Evolutionary conservation across 306 rosid species (phyloP).

Genomic region (Cucurbita moschata): DNA sequence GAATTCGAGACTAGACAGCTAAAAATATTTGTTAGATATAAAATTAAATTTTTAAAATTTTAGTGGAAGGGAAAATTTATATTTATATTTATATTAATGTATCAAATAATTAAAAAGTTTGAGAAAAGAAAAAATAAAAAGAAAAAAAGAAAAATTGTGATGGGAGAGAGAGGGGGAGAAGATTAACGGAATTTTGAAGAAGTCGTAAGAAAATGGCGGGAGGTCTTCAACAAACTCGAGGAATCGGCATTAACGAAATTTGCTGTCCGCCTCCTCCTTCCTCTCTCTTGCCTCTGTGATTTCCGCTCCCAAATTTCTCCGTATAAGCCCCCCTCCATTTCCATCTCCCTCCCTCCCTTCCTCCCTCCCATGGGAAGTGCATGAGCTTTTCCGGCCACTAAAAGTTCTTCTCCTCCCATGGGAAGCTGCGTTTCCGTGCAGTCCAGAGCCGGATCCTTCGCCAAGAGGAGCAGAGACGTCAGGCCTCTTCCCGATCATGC

Average conservation of each 20-base stretch:
- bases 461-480: constrained; percentile 7
- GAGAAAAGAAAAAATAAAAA: too few relatives aligned
- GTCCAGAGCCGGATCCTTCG: constrained; percentile 12
- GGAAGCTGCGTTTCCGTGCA: constrained; percentile 73
- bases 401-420: constrained; percentile 28
- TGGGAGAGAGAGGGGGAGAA: too few relatives aligned
- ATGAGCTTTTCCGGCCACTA: neutral
- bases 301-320: neutral
- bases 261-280: neutral
- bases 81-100: too few relatives aligned
- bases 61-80: too few relatives aligned
- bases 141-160: too few relatives aligned
- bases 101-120: too few relatives aligned
- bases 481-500: neutral
- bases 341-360: constrained; percentile 9
- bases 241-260: neutral
- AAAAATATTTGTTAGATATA: too few relatives aligned
- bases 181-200: neutral
- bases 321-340: neutral
- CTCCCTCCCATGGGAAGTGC: constrained; percentile 25
- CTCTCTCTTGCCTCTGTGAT: neutral
- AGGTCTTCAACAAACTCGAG: neutral
- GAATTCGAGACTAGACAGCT: too few relatives aligned
- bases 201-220: constrained; percentile 5
- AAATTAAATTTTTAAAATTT: too few relatives aligned